These are phyloP conservation scores for Silene coronaria DNA, from an alignment of 179 eudicot genomes.

Conservation along the genomic window DNA sequence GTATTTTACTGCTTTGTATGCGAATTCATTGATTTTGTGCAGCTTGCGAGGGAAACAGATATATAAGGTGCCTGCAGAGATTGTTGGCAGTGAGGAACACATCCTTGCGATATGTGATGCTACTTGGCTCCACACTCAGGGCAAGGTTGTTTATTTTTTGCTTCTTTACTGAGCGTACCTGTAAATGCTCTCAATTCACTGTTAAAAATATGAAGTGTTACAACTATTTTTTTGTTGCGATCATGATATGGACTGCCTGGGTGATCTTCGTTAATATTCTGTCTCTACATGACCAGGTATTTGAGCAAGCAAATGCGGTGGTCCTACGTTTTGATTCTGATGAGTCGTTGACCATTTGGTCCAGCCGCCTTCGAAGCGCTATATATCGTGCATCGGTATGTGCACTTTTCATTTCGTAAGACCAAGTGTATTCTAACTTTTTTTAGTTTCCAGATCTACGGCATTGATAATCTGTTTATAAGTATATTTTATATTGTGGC, in stretches of 20 bases:
- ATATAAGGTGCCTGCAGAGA: slow-evolving; percentile 62
- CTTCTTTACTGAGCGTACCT: background rate
- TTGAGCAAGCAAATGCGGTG: slow-evolving; percentile 80
- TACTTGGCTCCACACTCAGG: slow-evolving; percentile 38
- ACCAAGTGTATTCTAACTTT: background rate
- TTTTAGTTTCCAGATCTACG: background rate
- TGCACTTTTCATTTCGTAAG: background rate
- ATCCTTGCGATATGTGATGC: slow-evolving; percentile 65
- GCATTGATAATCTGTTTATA: background rate
- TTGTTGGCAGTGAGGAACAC: slow-evolving; percentile 60
- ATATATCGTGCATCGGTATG: slow-evolving; percentile 86
- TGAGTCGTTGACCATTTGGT: slow-evolving; percentile 64
- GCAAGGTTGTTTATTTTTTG: slow-evolving; percentile 41
- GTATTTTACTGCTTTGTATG: background rate
- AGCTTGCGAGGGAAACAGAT: slow-evolving; percentile 85
- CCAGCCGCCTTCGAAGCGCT: slow-evolving; percentile 72
- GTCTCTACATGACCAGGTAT: slow-evolving; percentile 40
- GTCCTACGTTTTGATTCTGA: slow-evolving; percentile 70
- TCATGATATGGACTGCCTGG: background rate
- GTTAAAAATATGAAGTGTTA: background rate
- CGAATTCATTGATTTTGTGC: slow-evolving; percentile 23
- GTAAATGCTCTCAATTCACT: background rate
- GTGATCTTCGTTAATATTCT: background rate
- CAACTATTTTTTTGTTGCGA: background rate
- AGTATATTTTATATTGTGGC: background rate